Evolutionary conservation across 202 grass and related monocot species (phyloP).

Genomic region (Carex sylvatica): DNA sequence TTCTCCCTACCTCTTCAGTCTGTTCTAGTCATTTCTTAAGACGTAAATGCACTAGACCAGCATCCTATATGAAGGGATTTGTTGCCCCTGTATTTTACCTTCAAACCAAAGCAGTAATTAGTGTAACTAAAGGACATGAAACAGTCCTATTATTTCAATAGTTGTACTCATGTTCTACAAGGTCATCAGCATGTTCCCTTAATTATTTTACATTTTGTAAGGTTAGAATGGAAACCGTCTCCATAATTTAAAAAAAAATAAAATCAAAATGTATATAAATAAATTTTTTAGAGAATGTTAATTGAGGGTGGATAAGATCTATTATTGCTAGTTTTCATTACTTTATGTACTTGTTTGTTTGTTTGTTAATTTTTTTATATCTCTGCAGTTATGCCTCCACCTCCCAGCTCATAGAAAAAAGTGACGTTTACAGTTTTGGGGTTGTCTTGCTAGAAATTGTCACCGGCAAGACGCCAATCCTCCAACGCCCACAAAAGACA

Average conservation of each 20-base stretch:
- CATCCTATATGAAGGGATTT: neutral
- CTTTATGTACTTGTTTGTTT: neutral
- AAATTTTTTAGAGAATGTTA: neutral
- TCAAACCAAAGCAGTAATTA: neutral
- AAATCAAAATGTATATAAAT: neutral
- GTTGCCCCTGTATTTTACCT: neutral
- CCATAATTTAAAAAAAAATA: neutral
- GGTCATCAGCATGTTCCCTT: neutral
- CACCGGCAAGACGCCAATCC: constrained; percentile 27
- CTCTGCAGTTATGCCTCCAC: constrained; percentile 2
- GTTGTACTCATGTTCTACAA: neutral
- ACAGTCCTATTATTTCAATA: no score
- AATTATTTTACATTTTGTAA: no score
- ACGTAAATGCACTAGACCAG: neutral
- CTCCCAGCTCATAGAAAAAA: constrained; percentile 24
- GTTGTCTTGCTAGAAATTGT: constrained; percentile 12
- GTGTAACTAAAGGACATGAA: neutral
- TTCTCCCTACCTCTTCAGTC: neutral
- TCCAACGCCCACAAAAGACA: neutral
- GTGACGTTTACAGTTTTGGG: constrained; percentile 33
- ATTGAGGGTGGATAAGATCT: neutral
- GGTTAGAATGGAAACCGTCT: neutral
- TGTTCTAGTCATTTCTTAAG: neutral
- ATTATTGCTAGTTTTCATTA: neutral
- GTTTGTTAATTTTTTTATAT: neutral